These are phyloP conservation scores for Stropharia rugosoannulata DNA, from an alignment of 768 basidiomycete species.

Conservation along the genomic window DNA sequence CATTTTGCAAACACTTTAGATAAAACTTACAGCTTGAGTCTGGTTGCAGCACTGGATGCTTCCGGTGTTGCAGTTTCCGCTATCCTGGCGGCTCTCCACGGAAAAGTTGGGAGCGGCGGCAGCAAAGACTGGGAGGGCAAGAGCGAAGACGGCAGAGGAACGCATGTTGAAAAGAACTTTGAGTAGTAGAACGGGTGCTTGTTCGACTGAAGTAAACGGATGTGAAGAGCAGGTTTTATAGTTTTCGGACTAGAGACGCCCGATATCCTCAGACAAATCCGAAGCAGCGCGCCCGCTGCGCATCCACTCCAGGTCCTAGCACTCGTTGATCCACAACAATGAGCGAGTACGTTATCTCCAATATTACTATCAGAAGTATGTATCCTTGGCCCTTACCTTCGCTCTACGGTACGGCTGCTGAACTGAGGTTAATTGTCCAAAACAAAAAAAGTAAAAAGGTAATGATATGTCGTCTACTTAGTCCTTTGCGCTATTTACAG, in stretches of 20 bases:
- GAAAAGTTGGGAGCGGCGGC: slow-evolving; percentile 11
- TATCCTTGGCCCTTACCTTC: too few relatives aligned
- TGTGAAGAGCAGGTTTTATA: background rate
- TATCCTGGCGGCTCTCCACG: background rate
- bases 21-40: slow-evolving; percentile 11
- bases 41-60: slow-evolving; percentile 19
- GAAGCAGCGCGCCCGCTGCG: too few relatives aligned
- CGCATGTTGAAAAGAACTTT: slow-evolving; percentile 11
- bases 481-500: too few relatives aligned
- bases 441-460: too few relatives aligned
- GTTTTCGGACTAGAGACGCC: background rate
- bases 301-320: too few relatives aligned
- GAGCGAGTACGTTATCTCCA: too few relatives aligned
- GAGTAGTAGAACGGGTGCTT: slow-evolving; percentile 6
- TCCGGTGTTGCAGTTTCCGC: slow-evolving; percentile 19
- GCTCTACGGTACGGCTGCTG: too few relatives aligned
- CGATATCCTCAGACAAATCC: too few relatives aligned
- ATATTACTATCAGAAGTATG: too few relatives aligned
- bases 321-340: too few relatives aligned
- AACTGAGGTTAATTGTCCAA: too few relatives aligned
- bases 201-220: slow-evolving; percentile 6
- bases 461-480: too few relatives aligned
- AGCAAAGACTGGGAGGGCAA: slow-evolving; percentile 21
- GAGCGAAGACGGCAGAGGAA: slow-evolving; percentile 12
- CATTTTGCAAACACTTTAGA: background rate